phyloP scores from a whole-genome alignment of 176 grass and related monocot genomes.

The Stipa capillata region DNA sequence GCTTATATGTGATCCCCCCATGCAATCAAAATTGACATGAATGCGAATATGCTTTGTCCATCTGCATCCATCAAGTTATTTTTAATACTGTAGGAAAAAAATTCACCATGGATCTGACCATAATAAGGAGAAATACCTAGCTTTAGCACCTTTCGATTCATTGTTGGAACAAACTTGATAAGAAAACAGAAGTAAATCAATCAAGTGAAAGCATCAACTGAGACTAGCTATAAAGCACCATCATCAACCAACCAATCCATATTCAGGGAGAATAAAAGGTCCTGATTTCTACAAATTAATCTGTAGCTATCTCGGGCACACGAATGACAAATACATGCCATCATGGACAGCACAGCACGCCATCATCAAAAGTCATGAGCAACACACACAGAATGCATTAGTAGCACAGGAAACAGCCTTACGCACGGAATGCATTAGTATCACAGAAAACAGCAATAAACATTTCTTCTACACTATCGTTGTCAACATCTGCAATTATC shows the following conservation, averaged over 20 bases:
- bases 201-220: conserved; percentile 16
- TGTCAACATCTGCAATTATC: too few relatives aligned
- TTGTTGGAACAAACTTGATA: not conserved
- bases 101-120: too few relatives aligned
- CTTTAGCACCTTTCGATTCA: not conserved
- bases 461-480: too few relatives aligned
- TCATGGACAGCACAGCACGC: not conserved
- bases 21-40: too few relatives aligned
- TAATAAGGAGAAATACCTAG: too few relatives aligned
- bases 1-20: too few relatives aligned
- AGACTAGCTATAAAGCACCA: not conserved
- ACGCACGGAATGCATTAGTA: too few relatives aligned
- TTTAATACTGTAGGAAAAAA: too few relatives aligned
- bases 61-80: too few relatives aligned
- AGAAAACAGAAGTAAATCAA: conserved; percentile 4
- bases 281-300: not conserved
- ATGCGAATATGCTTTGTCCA: too few relatives aligned
- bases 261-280: not conserved
- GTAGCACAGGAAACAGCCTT: too few relatives aligned
- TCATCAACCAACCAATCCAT: not conserved
- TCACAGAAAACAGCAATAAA: too few relatives aligned
- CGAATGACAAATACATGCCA: not conserved
- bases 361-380: not conserved
- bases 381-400: not conserved
- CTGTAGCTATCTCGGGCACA: conserved; percentile 4